These are phyloP conservation scores for Penicillium ochrochloron DNA, from an alignment of 495 filamentous ascomycete genomes.

Conservation along the genomic window DNA sequence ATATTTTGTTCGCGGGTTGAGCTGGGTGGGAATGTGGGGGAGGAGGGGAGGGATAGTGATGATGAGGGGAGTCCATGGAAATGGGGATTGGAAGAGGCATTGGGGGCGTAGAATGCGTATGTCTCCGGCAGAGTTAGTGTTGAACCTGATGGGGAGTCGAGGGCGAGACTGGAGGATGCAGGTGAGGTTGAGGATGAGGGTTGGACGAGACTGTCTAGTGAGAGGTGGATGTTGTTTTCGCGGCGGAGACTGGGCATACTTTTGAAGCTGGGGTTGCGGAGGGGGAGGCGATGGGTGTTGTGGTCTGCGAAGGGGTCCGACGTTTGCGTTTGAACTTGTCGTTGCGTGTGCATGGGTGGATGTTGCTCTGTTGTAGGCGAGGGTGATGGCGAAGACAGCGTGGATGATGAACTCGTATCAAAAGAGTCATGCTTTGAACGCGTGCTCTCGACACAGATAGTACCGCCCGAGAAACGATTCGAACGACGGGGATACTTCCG, in stretches of 20 bases:
- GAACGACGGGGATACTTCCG: conserved; percentile 39
- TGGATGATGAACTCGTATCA: conserved; percentile 31
- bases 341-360: neutral
- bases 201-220: conserved; percentile 36
- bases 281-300: conserved; percentile 24
- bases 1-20: conserved; percentile 68
- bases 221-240: conserved; percentile 28
- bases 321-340: conserved; percentile 1
- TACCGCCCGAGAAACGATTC: conserved; percentile 43
- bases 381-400: conserved; percentile 20
- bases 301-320: conserved; percentile 9
- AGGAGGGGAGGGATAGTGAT: neutral
- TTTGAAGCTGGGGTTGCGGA: conserved; percentile 23
- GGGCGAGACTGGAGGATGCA: conserved; percentile 24
- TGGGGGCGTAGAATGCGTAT: conserved; percentile 1
- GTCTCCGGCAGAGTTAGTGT: conserved; percentile 27
- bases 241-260: conserved; percentile 34
- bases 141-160: conserved; percentile 1
- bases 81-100: neutral
- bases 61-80: neutral
- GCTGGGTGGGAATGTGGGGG: neutral
- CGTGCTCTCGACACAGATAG: conserved; percentile 35
- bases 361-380: conserved; percentile 23
- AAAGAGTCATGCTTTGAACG: conserved; percentile 33
- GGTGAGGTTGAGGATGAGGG: conserved; percentile 23